Base-by-base conservation (phyloP, 371 early-diverging fungal genomes). In the Mortierella sp. region DNA sequence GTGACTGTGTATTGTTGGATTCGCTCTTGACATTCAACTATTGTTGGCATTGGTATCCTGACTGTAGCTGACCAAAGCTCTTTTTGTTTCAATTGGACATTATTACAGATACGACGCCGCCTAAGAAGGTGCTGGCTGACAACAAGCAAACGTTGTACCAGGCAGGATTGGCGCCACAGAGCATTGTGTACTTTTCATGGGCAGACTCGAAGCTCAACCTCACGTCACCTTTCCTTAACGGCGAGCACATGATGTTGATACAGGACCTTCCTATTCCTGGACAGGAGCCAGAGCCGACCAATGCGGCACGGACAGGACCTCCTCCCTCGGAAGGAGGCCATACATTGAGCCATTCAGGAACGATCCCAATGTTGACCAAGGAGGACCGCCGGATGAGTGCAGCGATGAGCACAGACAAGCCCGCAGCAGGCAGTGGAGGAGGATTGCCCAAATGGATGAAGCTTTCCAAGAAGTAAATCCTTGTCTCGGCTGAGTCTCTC, bases 121-220 rank as follows among this genome's bases (percentile, higher is more conserved):
- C 87, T 2, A 83, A 79, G 75, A 80, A 84, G 14, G 70, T 80
- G 14, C 77, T 87, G 26, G 13, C 79, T 26, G 79, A 87, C 48
- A 66, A 76, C 64, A 74, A 66, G 16, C 58, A 84, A 64, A 80
- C 80, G 26, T 64, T 87, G 47, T 85, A 84, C 63, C 74, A 86
- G 61, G 86, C 87, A 26, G 80, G 80, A 71, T 53, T 87, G 43
- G 71, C 87, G 9, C 87, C 87, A 7, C 86, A 85, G 64, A 84
- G 85, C 34, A 69, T 87, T 47, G 85, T 87, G 0, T 75, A 85
- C 68, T 87, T 85, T 55, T 77, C 73, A 29, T 87, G 87, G 87
- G 61, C 26, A 47, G 79, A 87, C 63, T 70, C 79, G 11, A 77
- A 85, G 67, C 74, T 85, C 85, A 90, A 80, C 84, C 79, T 65